Conservation (phyloP, 768 basidiomycete genomes). For the Mycena amicta region DNA sequence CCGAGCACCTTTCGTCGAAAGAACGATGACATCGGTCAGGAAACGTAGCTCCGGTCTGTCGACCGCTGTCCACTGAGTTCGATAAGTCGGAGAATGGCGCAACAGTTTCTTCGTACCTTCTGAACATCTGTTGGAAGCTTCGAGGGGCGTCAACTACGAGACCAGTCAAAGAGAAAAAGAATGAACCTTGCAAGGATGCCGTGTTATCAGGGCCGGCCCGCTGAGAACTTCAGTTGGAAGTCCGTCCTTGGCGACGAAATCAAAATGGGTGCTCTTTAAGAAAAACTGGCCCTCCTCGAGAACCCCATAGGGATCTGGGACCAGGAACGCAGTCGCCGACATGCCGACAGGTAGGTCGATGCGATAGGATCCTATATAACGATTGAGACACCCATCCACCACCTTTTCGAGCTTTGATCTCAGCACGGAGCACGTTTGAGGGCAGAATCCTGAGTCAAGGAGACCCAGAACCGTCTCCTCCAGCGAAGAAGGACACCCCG, state of each 20-base stretch:
- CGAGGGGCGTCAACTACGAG: neutral
- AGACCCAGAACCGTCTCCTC: slow-evolving; percentile 65
- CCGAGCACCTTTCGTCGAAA: slow-evolving; percentile 32
- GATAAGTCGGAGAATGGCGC: slow-evolving; percentile 20
- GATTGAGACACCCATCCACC: slow-evolving; percentile 46
- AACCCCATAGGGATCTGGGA: slow-evolving; percentile 50
- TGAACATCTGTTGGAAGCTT: slow-evolving; percentile 47
- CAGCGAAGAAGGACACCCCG: slow-evolving; percentile 61
- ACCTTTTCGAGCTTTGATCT: slow-evolving; percentile 56
- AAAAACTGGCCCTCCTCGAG: slow-evolving; percentile 43
- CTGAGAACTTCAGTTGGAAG: slow-evolving; percentile 37
- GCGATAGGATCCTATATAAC: slow-evolving; percentile 43
- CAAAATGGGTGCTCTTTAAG: slow-evolving; percentile 35
- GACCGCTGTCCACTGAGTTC: slow-evolving; percentile 46
- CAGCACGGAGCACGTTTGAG: slow-evolving; percentile 49
- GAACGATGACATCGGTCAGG: slow-evolving; percentile 44
- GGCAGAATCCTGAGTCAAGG: slow-evolving; percentile 62
- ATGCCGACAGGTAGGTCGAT: slow-evolving; percentile 51
- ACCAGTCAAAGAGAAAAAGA: neutral
- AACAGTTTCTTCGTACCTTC: slow-evolving; percentile 33
- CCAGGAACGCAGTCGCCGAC: slow-evolving; percentile 62
- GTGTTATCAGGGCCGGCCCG: slow-evolving; percentile 46
- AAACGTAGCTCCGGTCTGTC: slow-evolving; percentile 37
- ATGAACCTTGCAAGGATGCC: slow-evolving; percentile 45
- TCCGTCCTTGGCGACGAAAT: slow-evolving; percentile 34